Percentiles rank a stretch among this genome's conserved stretches.
Conservation (phyloP, 163 green algal genomes). For the Chlorella variabilis region DNA sequence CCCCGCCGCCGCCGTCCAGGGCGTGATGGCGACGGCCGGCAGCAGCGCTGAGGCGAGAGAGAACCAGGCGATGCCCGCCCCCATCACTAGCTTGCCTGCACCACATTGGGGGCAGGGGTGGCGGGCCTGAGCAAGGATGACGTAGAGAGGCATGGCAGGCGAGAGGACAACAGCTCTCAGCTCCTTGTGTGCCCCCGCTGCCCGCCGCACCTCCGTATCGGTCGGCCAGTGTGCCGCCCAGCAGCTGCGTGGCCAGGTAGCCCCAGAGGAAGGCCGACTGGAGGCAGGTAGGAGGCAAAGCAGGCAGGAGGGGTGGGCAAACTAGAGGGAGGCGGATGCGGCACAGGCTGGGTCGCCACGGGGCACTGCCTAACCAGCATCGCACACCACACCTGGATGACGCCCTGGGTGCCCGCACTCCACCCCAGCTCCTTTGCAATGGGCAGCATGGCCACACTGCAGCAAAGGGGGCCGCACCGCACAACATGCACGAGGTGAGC, state of each 20-base stretch:
- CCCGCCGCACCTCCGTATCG: conserved; percentile 76
- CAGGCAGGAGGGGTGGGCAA: too few relatives aligned
- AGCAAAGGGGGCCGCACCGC: neutral
- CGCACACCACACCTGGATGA: conserved; percentile 49
- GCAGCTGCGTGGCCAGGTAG: conserved; percentile 95
- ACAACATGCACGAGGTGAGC: too few relatives aligned
- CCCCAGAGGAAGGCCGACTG: conserved; percentile 98
- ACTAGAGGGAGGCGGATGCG: too few relatives aligned
- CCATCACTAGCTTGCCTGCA: conserved; percentile 83
- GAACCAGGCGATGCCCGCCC: conserved; percentile 81
- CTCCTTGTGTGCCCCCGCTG: too few relatives aligned
- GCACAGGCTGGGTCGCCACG: too few relatives aligned
- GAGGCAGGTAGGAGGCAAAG: conserved; percentile 89
- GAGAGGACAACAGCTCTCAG: too few relatives aligned
- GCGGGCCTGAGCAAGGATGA: too few relatives aligned
- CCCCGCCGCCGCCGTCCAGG: conserved; percentile 15
- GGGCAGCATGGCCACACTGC: conserved; percentile 93
- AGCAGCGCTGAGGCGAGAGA: conserved; percentile 88
- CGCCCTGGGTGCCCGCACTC: conserved; percentile 59
- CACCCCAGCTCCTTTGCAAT: conserved; percentile 95
- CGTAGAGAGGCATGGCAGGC: too few relatives aligned
- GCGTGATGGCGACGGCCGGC: conserved; percentile 71
- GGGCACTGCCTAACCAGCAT: too few relatives aligned
- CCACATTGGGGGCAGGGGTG: too few relatives aligned
- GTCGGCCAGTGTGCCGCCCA: conserved; percentile 88